Evolutionary conservation across 139 green algal species (phyloP).

Genomic region (Ettlia oleoabundans): DNA sequence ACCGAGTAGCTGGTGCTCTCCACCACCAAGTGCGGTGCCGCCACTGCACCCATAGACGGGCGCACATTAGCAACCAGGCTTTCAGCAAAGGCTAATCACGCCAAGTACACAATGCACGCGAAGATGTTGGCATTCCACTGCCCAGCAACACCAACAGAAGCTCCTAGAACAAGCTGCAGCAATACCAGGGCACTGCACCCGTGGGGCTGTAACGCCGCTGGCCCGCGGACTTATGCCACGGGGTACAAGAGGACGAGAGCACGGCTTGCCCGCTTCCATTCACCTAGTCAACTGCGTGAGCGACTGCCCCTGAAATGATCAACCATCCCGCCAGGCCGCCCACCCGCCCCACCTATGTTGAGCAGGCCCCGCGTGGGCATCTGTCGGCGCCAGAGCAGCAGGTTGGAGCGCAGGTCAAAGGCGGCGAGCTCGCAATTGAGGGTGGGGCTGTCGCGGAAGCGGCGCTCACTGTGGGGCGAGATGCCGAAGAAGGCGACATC

Average conservation of each 20-base stretch:
- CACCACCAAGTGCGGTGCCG: conserved; percentile 67
- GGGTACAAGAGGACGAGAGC: no score
- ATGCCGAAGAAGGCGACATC: conserved; percentile 84
- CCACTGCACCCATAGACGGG: conserved; percentile 44
- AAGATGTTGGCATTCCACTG: no score
- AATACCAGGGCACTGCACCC: no score
- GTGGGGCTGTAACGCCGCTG: no score
- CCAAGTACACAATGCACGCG: no score
- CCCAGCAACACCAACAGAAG: no score
- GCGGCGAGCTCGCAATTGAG: conserved; percentile 66
- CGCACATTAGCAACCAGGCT: no score
- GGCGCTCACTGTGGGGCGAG: conserved; percentile 12
- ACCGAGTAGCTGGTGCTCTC: conserved; percentile 39
- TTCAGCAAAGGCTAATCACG: no score
- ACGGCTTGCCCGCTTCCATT: no score
- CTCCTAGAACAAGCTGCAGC: no score
- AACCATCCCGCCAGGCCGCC: not conserved
- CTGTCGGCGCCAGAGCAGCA: conserved; percentile 68
- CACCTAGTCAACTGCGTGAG: no score
- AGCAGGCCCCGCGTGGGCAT: conserved; percentile 76
- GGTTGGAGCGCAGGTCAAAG: conserved; percentile 54
- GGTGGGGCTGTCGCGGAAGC: conserved; percentile 24
- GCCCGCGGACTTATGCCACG: no score
- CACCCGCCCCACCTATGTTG: conserved; percentile 49
- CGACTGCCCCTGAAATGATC: not conserved